Evolutionary conservation across 306 rosid genomes (phyloP), one percentile per base, ranked within the genome.

Genomic region (Ammopiptanthus mongolicus): DNA sequence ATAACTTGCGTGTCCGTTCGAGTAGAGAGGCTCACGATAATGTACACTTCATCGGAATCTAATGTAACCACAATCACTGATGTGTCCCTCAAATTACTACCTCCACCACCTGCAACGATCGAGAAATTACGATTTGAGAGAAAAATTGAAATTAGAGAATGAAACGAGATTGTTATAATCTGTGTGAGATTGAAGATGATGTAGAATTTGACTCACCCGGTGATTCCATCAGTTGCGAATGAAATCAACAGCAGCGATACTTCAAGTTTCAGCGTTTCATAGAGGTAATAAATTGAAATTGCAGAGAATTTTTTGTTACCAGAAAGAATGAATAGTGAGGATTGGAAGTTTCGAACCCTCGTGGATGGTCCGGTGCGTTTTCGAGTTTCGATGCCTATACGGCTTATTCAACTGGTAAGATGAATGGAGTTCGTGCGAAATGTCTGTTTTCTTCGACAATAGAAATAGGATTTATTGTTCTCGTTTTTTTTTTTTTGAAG

Each of bases 21-120:
- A 25, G 88, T 81, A 41, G 87, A 72, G 60, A 96, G 75, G 74
- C 97, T 90, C 3, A 51, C 90, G 56, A 89, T 82, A 5, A 96
- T 85, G 74, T 79, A 89, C 2, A 91, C 90, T 76, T 96, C 99
- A 59, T 91, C 94, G 68, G 89, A 83, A 28, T 96, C 97, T 52
- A 96, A 86, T 19, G 97, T 89, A 33, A 85, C 91, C 48, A 89
- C 92, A 22, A 89, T 33, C 15, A 96, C 84, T 33, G 99, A 92
- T 28, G 98, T 85, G 22, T 88, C 93, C 73, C 88, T 87, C 57
- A 61, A 19, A 75, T 75, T 67, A 67, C 23, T 42, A 33, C 79
- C 73, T 19, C 80, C 74, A 66, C 69, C 82, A 61, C 78, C 89
- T 82, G 91, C 74, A 84, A 78, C 42, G 19, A 59, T 41, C 31